Conservation (phyloP, 2,329 filamentous ascomycete genomes). For the Helotiales sp. region DNA sequence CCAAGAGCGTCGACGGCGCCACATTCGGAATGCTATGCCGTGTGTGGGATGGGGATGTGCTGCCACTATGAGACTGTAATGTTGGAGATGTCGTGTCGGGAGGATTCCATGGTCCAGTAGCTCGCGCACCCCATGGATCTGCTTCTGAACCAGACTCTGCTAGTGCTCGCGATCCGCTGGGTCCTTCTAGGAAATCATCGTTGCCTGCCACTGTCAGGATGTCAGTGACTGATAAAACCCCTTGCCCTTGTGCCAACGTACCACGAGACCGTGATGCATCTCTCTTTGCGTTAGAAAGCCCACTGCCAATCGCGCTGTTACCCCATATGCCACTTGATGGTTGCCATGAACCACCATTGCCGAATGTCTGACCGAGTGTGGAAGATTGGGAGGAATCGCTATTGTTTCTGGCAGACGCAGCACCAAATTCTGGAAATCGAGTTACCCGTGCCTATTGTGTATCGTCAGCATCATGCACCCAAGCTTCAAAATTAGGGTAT, state of each 20-base stretch:
- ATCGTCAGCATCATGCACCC: constrained; percentile 24
- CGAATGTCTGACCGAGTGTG: constrained; percentile 44
- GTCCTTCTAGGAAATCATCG: constrained; percentile 48
- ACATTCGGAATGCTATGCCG: constrained; percentile 47
- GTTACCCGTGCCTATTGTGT: constrained; percentile 30
- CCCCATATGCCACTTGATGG: constrained; percentile 52
- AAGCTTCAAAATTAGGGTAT: constrained; percentile 12
- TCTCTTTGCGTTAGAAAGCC: constrained; percentile 46
- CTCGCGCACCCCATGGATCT: constrained; percentile 57
- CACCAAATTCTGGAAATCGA: constrained; percentile 41
- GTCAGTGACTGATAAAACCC: constrained; percentile 26
- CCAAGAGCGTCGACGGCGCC: constrained; percentile 38
- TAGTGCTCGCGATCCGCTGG: constrained; percentile 69
- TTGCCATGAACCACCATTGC: constrained; percentile 39
- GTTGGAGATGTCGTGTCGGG: constrained; percentile 46
- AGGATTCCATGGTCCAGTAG: constrained; percentile 59
- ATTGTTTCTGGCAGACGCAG: constrained; percentile 31
- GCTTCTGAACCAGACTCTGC: constrained; percentile 64
- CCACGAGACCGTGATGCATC: constrained; percentile 49
- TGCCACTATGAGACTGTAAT: constrained; percentile 45
- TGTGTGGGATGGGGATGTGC: constrained; percentile 58
- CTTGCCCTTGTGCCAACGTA: constrained; percentile 36
- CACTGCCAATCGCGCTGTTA: constrained; percentile 44
- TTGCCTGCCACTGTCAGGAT: constrained; percentile 35
- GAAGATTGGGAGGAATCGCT: constrained; percentile 38